Evolutionary conservation across 2,329 filamentous ascomycete species (phyloP), one percentile per base, ranked within the genome.

Genomic region (Arthrobotrys entomopaga): DNA sequence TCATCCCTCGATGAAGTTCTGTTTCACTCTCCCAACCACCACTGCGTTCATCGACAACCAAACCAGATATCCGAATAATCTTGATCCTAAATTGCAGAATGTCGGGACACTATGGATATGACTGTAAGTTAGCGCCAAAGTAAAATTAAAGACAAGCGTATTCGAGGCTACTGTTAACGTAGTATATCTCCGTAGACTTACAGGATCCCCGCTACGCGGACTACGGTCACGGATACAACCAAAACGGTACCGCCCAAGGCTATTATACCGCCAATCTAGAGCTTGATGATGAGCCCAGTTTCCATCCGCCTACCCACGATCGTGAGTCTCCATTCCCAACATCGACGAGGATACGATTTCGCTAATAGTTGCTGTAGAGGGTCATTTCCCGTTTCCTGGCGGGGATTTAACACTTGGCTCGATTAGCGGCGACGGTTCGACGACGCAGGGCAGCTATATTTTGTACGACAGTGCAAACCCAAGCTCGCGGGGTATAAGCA

Each of bases 121-220:
- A 29, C 16, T 22, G 42, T 59, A 46, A 57, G 54, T 53, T 53
- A 26, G 20, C 16, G 13, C 50, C 20, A 34, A 15, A 29, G 24
- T 7, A 6, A 26, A 53, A 53, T n/a, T 3, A n/a, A 2, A n/a
- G 19, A 43, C n/a, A n/a, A n/a, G n/a, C n/a, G n/a, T 57, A 46
- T n/a, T 22, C 22, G 16, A 11, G 15, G 20, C 16, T 34, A 19
- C 22, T 13, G 22, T 29, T 69, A 34, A 69, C 26, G 11, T 61
- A n/a, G 42, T 19, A 2, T 48, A 40, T 13, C n/a, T 54, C 24
- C 40, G 20, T 26, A 49, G 60, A 46, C 42, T 46, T n/a, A n/a
- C n/a, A n/a, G 16, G 69, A 65, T 56, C 6, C 48, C 26, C 61
- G 61, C 26, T 73, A 54, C 40, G 26, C 52, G 11, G 52, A 29